Evolutionary conservation across 1,284 basidiomycete genomes (phyloP), one percentile per base, ranked within the genome.

Genomic region (Leccinum subfulvum): DNA sequence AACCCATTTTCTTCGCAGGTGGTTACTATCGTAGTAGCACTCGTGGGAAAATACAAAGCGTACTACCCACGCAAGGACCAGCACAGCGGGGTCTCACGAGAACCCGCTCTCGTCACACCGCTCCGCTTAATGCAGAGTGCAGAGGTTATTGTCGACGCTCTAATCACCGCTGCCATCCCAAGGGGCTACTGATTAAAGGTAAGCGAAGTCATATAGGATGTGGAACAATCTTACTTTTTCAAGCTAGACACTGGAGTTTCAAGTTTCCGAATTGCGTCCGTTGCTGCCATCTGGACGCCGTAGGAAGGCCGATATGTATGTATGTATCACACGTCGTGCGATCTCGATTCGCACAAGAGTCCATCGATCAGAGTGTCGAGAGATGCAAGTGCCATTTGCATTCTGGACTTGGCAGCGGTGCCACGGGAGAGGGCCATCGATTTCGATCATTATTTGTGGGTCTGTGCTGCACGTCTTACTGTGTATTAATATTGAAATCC

Each of bases 1-100:
- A 44, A 54, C 59, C 73, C 71, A 74, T 75, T 75, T 62, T 66
- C 71, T 60, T 60, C 55, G 39, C 30, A 21, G 30, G n/a, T 8
- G 41, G 41, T 44, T 23, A 37, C 35, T 39, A 44, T 44, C 16
- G 39, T 41, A 41, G 39, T 41, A 13, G 39, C 30, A 47, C 59
- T 1, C 71, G 69, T 70, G 69, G 68, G 69, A 70, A 72, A 63
- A 11, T 26, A 56, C 4, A 44, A 44, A 44, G n/a, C 5, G 4
- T 18, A 56, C n/a, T 18, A 56, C n/a, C 23, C 26, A 52, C 54
- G 54, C 53, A 35, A 13, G 58, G 52, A 30, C 53, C 54, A 59
- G 23, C 21, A 55, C 30, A 13, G 39, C 39, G 16, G 16, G 39
- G 44, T 47, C 44, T 47, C 44, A 47, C 44, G 44, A 21, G 18